Evolutionary conservation across 306 rosid genomes (phyloP).

Genomic region (Elaeagnus macrophylla): DNA sequence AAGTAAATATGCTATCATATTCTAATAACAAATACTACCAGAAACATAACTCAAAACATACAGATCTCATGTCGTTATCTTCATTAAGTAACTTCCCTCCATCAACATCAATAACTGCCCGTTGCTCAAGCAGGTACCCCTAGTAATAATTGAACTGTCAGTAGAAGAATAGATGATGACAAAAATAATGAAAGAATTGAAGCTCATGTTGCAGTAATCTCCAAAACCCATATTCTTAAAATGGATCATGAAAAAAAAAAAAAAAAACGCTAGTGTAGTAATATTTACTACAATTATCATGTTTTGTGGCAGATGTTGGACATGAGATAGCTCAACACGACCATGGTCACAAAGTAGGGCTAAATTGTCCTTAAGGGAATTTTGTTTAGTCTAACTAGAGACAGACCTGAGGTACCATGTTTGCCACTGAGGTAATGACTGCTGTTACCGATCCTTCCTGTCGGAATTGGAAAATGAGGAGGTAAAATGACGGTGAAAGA

Average conservation of each 20-base stretch:
- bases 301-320: too few relatives aligned
- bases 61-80: conserved; percentile 86
- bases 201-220: too few relatives aligned
- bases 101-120: conserved; percentile 69
- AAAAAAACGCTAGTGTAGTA: too few relatives aligned
- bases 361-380: neutral
- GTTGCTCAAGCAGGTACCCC: conserved; percentile 86
- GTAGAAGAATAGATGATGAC: neutral
- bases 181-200: too few relatives aligned
- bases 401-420: conserved; percentile 93
- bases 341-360: neutral
- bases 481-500: neutral
- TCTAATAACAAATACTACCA: too few relatives aligned
- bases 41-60: conserved; percentile 34
- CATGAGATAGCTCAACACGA: too few relatives aligned
- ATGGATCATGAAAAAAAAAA: too few relatives aligned
- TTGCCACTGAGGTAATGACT: conserved; percentile 59
- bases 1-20: too few relatives aligned
- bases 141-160: conserved; percentile 22
- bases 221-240: too few relatives aligned
- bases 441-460: conserved; percentile 91
- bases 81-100: conserved; percentile 80
- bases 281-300: too few relatives aligned
- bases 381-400: neutral
- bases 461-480: conserved; percentile 21